Percentiles rank a stretch among this genome's conserved stretches.
These are phyloP conservation scores for Echinochloa phyllopogon DNA, from an alignment of 176 grass and related monocot genomes.

Conservation along the genomic window DNA sequence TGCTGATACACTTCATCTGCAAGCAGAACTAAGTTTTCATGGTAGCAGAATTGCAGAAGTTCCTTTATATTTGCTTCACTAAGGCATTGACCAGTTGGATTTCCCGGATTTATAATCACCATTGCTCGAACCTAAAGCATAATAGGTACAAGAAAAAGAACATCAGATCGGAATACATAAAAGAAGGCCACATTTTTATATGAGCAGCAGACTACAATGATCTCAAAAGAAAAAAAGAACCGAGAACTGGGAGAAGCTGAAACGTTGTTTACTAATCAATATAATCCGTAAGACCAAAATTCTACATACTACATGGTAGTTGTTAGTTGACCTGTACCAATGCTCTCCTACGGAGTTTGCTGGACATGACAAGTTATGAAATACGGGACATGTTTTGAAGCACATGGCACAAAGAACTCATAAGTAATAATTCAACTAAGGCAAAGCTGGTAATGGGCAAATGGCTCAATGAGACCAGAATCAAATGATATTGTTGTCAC, in stretches of 20 bases:
- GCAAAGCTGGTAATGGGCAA: neutral
- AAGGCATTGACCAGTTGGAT: conserved; percentile 97
- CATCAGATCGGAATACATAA: neutral
- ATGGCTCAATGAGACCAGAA: neutral
- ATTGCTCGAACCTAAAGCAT: conserved; percentile 82
- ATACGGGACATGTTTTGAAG: neutral
- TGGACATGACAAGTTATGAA: conserved; percentile 11
- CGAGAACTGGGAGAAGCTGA: conserved; percentile 9
- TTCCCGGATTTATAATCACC: conserved; percentile 99
- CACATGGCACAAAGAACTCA: neutral
- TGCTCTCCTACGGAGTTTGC: neutral
- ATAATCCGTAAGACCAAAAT: conserved; percentile 16
- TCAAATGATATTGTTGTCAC: neutral
- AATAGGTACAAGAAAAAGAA: neutral
- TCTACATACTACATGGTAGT: neutral
- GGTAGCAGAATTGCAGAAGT: conserved; percentile 79
- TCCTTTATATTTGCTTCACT: conserved; percentile 88
- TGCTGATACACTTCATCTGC: conserved; percentile 99
- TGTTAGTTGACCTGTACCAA: neutral
- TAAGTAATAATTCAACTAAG: neutral
- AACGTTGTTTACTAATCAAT: conserved; percentile 9
- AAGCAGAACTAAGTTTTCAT: conserved; percentile 87
- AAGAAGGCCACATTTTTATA: neutral
- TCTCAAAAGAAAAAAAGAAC: conserved; percentile 2
- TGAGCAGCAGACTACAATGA: neutral